A percentile compares a stretch with the other conserved stretches of the same genome.
phyloP scores from a whole-genome alignment of 2,329 filamentous ascomycete species.

The Colletotrichum horii region DNA sequence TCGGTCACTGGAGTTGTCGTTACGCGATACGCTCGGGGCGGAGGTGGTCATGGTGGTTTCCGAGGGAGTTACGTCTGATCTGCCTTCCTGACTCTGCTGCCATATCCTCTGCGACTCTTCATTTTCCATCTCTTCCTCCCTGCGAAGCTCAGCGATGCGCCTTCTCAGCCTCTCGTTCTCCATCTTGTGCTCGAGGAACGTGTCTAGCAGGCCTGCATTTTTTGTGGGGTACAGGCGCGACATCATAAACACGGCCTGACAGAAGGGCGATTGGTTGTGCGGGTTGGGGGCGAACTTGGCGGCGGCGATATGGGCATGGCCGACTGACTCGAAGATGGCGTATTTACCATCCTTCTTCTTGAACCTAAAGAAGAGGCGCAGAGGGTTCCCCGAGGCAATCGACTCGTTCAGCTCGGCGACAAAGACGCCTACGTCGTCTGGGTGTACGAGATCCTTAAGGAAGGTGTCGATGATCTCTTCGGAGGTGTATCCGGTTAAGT shows the following conservation, averaged over 20 bases:
- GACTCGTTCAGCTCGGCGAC: constrained; percentile 88
- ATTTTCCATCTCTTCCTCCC: constrained; percentile 83
- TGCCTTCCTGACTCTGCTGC: constrained; percentile 61
- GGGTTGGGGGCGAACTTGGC: constrained; percentile 68
- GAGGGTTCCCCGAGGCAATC: constrained; percentile 77
- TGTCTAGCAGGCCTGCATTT: constrained; percentile 84
- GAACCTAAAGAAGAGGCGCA: constrained; percentile 89
- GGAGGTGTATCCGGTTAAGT: constrained; percentile 76
- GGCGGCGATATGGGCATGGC: constrained; percentile 85
- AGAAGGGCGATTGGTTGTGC: constrained; percentile 71
- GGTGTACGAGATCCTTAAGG: constrained; percentile 83
- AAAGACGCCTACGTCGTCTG: constrained; percentile 83
- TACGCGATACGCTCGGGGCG: constrained; percentile 30
- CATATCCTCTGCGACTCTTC: constrained; percentile 69
- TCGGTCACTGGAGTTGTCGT: constrained; percentile 71
- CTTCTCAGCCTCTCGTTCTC: constrained; percentile 89
- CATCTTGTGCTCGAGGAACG: constrained; percentile 95
- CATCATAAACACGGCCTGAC: constrained; percentile 93
- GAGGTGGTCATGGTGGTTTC: constrained; percentile 47
- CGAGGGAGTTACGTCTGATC: constrained; percentile 58
- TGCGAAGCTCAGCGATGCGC: constrained; percentile 82
- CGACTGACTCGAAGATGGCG: constrained; percentile 87
- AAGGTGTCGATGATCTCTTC: constrained; percentile 76
- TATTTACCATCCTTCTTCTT: constrained; percentile 75
- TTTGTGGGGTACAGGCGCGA: constrained; percentile 87